Evolutionary conservation across 2,329 filamentous ascomycete species (phyloP), one percentile per base, ranked within the genome.

Genomic region (Colletotrichum kahawae): DNA sequence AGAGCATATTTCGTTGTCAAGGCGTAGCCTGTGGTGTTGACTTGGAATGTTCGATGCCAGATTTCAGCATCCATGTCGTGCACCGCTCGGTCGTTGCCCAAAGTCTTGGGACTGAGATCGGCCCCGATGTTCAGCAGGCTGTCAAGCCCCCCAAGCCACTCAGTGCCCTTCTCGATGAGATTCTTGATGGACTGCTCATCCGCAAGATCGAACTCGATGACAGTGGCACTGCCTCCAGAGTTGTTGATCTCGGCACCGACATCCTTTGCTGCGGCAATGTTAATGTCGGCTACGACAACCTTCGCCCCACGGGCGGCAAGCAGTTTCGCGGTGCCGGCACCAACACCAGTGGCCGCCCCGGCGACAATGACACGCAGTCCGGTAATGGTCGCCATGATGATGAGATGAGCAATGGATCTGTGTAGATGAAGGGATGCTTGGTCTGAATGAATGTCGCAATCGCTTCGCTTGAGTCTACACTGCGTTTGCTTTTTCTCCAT

Each of bases 91-190:
- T 71, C 68, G 3, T 66, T 66, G 16, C 68, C 68, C 12, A 71
- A 6, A 1, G 24, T 71, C 60, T 66, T 51, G 6, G 68, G 68
- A 16, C 60, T 59, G 9, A 71, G 68, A 14, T 71, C 68, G 12
- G 68, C 59, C 34, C 68, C 68, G n/a, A 71, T 71, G 12, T 71
- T 71, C 31, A 66, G 14, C 43, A 71, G 33, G 18, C 68, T 71
- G 60, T 71, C 68, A 12, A 71, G 68, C 5, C 68, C 68, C 13
- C 68, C 68, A 8, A 71, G 60, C 21, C 36, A 71, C 68, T 71
- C 68, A 5, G 43, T 66, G 27, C 68, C 60, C 31, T 48, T 56
- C 7, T 66, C 51, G 4, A 67, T 36, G 13, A 71, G 51, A 3
- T 43, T 33, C 14, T 67, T 71, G 33, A 67, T 67, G 6, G 48